A percentile compares a stretch with the other conserved stretches of the same genome.
These are phyloP conservation scores for Hippophae tibetana DNA, from an alignment of 306 rosid genomes.

Conservation along the genomic window DNA sequence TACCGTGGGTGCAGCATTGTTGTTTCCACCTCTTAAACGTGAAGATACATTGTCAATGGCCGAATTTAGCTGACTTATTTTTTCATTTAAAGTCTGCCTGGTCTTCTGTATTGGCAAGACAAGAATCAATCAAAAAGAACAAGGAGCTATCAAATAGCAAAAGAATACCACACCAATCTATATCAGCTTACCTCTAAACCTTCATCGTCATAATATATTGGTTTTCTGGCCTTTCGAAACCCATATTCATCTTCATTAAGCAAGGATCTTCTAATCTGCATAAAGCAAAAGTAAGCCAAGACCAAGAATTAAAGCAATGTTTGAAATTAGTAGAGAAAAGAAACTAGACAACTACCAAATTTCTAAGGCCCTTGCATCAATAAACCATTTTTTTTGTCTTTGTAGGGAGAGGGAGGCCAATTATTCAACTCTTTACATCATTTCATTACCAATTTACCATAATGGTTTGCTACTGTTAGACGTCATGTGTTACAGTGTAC, in stretches of 20 bases:
- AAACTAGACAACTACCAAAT: neutral
- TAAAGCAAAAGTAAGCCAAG: neutral
- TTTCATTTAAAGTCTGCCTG: constrained; percentile 66
- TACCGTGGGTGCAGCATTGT: constrained; percentile 24
- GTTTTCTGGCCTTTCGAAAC: constrained; percentile 71
- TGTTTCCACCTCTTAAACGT: constrained; percentile 84
- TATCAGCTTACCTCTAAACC: constrained; percentile 68
- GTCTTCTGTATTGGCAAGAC: constrained; percentile 45
- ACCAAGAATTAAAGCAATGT: neutral
- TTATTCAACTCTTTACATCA: too few relatives aligned
- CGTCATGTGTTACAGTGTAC: too few relatives aligned
- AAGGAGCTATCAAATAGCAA: neutral
- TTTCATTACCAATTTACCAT: too few relatives aligned
- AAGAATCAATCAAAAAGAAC: constrained; percentile 3
- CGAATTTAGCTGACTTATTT: constrained; percentile 79
- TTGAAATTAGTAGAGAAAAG: neutral
- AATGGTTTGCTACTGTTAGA: too few relatives aligned
- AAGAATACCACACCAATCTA: neutral
- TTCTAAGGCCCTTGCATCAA: too few relatives aligned
- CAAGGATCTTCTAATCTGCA: constrained; percentile 76
- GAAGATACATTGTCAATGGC: constrained; percentile 95
- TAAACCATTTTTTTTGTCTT: too few relatives aligned
- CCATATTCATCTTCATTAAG: constrained; percentile 85
- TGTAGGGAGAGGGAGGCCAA: too few relatives aligned
- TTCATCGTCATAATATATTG: constrained; percentile 83